phyloP scores from a whole-genome alignment of 768 basidiomycete genomes.

The Phallus indusiatus region DNA sequence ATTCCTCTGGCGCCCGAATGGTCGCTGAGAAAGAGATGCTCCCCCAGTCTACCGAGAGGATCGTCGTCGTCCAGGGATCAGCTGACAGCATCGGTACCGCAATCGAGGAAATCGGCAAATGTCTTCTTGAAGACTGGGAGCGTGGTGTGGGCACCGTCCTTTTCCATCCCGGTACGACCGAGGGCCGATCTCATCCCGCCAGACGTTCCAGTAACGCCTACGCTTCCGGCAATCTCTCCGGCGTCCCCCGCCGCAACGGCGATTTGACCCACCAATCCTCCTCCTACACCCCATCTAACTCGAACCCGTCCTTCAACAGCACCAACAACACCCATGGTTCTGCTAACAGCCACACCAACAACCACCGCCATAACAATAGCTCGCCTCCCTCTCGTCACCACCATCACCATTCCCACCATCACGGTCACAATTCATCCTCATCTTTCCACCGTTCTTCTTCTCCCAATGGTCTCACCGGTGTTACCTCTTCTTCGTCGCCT shows the following conservation, averaged over 20 bases:
- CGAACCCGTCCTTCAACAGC: slow-evolving; percentile 28
- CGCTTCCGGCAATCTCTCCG: slow-evolving; percentile 29
- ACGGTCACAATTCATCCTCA: not conserved
- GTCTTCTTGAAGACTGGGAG: slow-evolving; percentile 95
- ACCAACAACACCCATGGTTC: no score
- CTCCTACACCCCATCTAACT: slow-evolving; percentile 21
- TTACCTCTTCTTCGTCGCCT: slow-evolving; percentile 10
- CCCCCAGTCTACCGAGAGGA: slow-evolving; percentile 96
- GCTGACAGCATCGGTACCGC: slow-evolving; percentile 89
- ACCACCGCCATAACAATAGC: slow-evolving; percentile 4
- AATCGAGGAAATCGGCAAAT: slow-evolving; percentile 92
- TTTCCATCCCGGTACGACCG: slow-evolving; percentile 88
- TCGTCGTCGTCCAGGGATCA: slow-evolving; percentile 94
- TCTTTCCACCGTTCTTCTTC: slow-evolving; percentile 7
- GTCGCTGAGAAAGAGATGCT: slow-evolving; percentile 99
- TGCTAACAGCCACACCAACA: no score
- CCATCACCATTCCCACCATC: not conserved
- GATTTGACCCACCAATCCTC: slow-evolving; percentile 27
- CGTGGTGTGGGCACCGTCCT: slow-evolving; percentile 87
- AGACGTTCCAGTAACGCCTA: slow-evolving; percentile 44
- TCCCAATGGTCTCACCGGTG: slow-evolving; percentile 19
- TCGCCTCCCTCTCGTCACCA: slow-evolving; percentile 4
- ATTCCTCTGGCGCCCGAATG: slow-evolving; percentile 93
- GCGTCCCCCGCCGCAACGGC: slow-evolving; percentile 55
- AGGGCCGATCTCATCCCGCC: slow-evolving; percentile 32